Conservation (phyloP, 2,329 filamentous ascomycete species). For the Graphilbum fragrans region DNA sequence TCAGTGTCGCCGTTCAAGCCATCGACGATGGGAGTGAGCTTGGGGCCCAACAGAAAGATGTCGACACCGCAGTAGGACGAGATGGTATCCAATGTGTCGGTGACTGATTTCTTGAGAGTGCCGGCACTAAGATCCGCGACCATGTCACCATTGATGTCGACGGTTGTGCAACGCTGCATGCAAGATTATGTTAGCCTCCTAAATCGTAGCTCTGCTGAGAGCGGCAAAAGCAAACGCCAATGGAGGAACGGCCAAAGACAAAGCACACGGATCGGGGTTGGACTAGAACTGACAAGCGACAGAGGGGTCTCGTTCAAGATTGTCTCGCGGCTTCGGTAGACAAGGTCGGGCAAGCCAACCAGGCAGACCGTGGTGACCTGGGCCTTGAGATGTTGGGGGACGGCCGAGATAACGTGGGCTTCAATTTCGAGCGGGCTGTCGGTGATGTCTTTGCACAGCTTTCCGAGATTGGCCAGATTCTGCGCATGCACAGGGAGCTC, state of each 20-base stretch:
- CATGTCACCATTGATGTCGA: slow-evolving; percentile 85
- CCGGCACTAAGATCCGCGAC: slow-evolving; percentile 62
- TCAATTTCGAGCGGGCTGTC: slow-evolving; percentile 60
- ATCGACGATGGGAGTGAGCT: slow-evolving; percentile 66
- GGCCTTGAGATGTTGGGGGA: slow-evolving; percentile 59
- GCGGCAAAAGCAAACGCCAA: not conserved
- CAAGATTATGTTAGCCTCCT: slow-evolving; percentile 1
- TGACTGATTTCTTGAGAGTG: slow-evolving; percentile 61
- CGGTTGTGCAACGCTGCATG: slow-evolving; percentile 70
- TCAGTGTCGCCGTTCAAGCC: slow-evolving; percentile 66
- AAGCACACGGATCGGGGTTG: not conserved
- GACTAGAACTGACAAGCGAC: slow-evolving; percentile 60
- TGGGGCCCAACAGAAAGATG: slow-evolving; percentile 89
- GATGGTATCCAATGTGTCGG: slow-evolving; percentile 77
- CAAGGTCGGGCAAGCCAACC: slow-evolving; percentile 74
- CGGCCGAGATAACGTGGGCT: slow-evolving; percentile 72
- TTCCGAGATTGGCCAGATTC: slow-evolving; percentile 69
- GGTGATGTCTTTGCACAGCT: slow-evolving; percentile 72
- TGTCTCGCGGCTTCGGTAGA: slow-evolving; percentile 79
- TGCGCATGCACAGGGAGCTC: slow-evolving; percentile 85
- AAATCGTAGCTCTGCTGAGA: not conserved
- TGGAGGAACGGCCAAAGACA: not conserved
- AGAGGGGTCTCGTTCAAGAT: slow-evolving; percentile 89
- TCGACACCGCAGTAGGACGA: slow-evolving; percentile 86
- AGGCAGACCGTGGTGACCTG: slow-evolving; percentile 81